Evolutionary conservation across 345 rosid genomes (phyloP).

Genomic region (Gossypium sturtianum): DNA sequence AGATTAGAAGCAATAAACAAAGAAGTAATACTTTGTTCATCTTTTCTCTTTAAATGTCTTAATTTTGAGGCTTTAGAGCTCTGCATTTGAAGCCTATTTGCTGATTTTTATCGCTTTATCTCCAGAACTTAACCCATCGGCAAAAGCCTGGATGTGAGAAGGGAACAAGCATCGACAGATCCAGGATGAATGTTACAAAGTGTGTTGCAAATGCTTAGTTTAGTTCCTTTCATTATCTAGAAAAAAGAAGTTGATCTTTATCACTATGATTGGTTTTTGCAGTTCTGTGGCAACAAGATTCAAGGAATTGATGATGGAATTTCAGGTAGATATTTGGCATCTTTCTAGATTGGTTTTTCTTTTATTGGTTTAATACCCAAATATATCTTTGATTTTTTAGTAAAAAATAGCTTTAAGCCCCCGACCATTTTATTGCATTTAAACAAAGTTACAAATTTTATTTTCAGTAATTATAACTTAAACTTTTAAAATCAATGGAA

Average conservation of each 20-base stretch:
- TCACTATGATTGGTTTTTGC: conserved; percentile 10
- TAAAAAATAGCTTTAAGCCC: too few relatives aligned
- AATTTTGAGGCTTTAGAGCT: neutral
- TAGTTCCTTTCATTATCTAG: neutral
- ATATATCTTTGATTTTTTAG: too few relatives aligned
- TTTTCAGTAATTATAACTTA: too few relatives aligned
- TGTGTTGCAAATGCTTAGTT: conserved; percentile 23
- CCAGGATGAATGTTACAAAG: conserved; percentile 83
- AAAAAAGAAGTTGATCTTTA: neutral
- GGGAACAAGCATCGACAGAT: conserved; percentile 83
- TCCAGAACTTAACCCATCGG: conserved; percentile 73
- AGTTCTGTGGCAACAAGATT: conserved; percentile 62
- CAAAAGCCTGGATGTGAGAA: conserved; percentile 81
- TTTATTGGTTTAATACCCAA: too few relatives aligned
- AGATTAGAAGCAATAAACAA: conserved; percentile 67
- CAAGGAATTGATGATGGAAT: conserved; percentile 73
- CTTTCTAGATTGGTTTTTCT: neutral
- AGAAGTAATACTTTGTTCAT: conserved; percentile 43
- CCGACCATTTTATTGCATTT: too few relatives aligned
- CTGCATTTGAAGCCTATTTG: neutral
- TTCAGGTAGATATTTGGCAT: conserved; percentile 48
- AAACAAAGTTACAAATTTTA: too few relatives aligned
- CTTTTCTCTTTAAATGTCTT: neutral
- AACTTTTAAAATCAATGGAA: too few relatives aligned
- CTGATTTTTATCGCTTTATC: conserved; percentile 14